Conservation (phyloP, 2,329 filamentous ascomycete species). For the Arthrinium puccinioides region DNA sequence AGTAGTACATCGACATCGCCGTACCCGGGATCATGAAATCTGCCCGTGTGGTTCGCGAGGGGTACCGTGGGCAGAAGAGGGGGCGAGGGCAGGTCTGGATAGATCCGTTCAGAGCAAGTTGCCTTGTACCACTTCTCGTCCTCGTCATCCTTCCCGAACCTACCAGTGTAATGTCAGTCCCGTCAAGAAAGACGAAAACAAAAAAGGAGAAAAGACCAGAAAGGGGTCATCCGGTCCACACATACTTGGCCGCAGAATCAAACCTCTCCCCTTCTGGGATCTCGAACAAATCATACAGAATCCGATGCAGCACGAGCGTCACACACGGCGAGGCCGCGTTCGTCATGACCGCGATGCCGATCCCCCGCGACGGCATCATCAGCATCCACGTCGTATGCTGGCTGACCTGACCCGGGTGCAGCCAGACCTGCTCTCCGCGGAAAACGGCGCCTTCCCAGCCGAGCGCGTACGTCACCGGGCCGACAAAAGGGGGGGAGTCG, state of each 20-base stretch:
- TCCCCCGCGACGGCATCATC: conserved; percentile 25
- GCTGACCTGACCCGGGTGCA: conserved; percentile 21
- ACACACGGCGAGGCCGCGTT: conserved; percentile 11
- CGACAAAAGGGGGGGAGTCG: conserved; percentile 11
- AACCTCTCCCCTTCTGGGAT: conserved; percentile 7
- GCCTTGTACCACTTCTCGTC: conserved; percentile 1
- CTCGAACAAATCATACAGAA: conserved; percentile 21
- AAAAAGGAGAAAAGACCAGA: no score
- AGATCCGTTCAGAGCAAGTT: conserved; percentile 8
- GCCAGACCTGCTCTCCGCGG: conserved; percentile 18
- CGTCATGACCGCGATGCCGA: conserved; percentile 23
- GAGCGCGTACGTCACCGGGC: conserved; percentile 18
- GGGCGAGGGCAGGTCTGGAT: conserved; percentile 8
- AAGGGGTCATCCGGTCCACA: no score
- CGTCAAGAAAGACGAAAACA: no score
- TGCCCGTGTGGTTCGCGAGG: conserved; percentile 6
- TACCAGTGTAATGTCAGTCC: neutral
- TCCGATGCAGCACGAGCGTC: conserved; percentile 15
- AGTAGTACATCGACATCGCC: conserved; percentile 4
- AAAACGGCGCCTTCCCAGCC: conserved; percentile 21
- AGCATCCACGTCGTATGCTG: conserved; percentile 19
- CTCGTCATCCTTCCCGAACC: neutral
- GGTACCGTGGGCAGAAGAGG: conserved; percentile 5
- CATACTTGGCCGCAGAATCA: conserved; percentile 9
- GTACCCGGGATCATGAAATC: conserved; percentile 9